Evolutionary conservation across 495 filamentous ascomycete genomes (phyloP), one percentile per base, ranked within the genome.

Genomic region (Thermochaetoides thermophila): DNA sequence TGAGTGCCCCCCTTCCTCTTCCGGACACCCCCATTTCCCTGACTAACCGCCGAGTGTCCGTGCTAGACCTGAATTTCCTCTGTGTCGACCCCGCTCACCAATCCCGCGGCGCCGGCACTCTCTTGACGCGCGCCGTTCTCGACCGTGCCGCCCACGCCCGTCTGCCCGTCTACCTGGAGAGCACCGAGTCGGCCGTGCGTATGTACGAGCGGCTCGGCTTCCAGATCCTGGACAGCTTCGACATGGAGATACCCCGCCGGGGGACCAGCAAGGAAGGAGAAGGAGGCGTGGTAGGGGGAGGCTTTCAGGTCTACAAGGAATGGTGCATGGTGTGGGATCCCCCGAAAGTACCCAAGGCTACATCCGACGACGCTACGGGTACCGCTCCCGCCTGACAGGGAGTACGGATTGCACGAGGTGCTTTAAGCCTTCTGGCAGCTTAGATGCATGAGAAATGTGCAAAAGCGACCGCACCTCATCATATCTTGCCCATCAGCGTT

Each of bases 131-230:
- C 7, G 40, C 34, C 22, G 55, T 65, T 4, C 50, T 63, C 17
- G 47, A 38, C 3, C 26, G 52, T 27, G 60, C 61, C 0, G 48
- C 52, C 9, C 39, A 32, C 17, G 57, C 62, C 5, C 36, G 40
- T 5, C 21, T 65, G 25, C 42, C 55, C 1, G 45, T 62, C 7
- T 63, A 66, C 32, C 45, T 68, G 4, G 62, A 68, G 27, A 60
- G 54, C 12, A 55, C 62, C 18, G 43, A 49, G n/a, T 21, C 52
- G 1, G 63, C 63, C 1, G 49, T 53, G 4, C 32, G 48, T 7
- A 40, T 65, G 39, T 69, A 69, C 35, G 45, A 48, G 19, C 49
- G 42, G 32, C 33, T 59, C 2, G 62, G 65, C 23, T 69, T 63
- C 31, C 34, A 33, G 20, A 32, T 8, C 0, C 33, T 57, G 0